Evolutionary conservation across 768 basidiomycete species (phyloP).

Genomic region (Omphalotus guepiniiformis): DNA sequence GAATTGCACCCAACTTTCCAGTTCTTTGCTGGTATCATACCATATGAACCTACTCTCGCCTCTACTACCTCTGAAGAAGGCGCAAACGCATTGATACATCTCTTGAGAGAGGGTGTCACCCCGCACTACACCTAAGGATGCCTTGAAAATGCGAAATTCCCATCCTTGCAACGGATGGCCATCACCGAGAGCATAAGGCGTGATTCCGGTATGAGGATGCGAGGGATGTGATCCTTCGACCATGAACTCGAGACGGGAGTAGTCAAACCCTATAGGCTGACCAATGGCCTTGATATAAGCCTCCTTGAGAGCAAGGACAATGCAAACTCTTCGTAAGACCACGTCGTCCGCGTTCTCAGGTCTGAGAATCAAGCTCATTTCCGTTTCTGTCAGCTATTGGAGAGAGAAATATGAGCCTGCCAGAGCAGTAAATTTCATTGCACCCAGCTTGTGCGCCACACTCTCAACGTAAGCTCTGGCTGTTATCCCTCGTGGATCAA

Average conservation of each 20-base stretch:
- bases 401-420: neutral
- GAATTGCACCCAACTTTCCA: constrained; percentile 82
- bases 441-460: constrained; percentile 65
- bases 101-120: constrained; percentile 55
- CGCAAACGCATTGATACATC: constrained; percentile 71
- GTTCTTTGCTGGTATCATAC: constrained; percentile 59
- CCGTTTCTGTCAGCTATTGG: constrained; percentile 29
- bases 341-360: constrained; percentile 55
- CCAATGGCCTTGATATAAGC: constrained; percentile 85
- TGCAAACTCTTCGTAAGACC: constrained; percentile 68
- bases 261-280: constrained; percentile 77
- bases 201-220: constrained; percentile 35
- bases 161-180: constrained; percentile 68
- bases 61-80: constrained; percentile 66
- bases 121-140: constrained; percentile 65
- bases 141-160: constrained; percentile 82
- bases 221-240: constrained; percentile 26
- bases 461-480: constrained; percentile 69
- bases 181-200: constrained; percentile 52
- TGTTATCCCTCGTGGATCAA: constrained; percentile 56
- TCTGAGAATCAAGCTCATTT: constrained; percentile 46
- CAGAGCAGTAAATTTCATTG: neutral
- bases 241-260: constrained; percentile 77
- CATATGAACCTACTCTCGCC: constrained; percentile 64
- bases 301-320: constrained; percentile 74